A percentile compares a stretch with the other conserved stretches of the same genome.
Evolutionary conservation across 2,329 filamentous ascomycete species (phyloP).

Genomic region (Aureobasidium vineae): DNA sequence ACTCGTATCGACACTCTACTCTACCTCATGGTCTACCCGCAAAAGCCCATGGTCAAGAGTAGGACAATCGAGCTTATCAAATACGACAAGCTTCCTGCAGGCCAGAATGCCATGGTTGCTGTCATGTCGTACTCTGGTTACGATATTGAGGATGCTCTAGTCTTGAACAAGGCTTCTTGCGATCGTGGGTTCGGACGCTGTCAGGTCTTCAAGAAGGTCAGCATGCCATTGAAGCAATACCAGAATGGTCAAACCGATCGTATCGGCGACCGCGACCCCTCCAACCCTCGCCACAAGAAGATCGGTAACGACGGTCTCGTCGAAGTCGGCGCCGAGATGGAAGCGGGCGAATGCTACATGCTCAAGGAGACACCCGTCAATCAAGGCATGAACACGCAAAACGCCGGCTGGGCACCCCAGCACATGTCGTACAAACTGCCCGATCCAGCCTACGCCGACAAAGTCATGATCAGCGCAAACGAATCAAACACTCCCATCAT

Average conservation of each 20-base stretch:
- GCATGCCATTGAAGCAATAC: slow-evolving; percentile 82
- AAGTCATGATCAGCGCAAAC: slow-evolving; percentile 88
- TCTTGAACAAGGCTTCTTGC: slow-evolving; percentile 92
- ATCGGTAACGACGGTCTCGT: slow-evolving; percentile 87
- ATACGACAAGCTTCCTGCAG: slow-evolving; percentile 95
- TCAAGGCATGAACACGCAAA: slow-evolving; percentile 63
- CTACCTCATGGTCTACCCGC: slow-evolving; percentile 96
- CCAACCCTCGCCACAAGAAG: slow-evolving; percentile 59
- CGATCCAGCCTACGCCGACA: slow-evolving; percentile 88
- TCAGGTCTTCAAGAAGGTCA: slow-evolving; percentile 96
- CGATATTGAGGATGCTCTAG: slow-evolving; percentile 97
- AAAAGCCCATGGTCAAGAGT: slow-evolving; percentile 95
- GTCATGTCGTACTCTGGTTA: slow-evolving; percentile 99
- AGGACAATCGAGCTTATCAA: slow-evolving; percentile 95
- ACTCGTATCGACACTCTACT: slow-evolving; percentile 93
- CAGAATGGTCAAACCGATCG: slow-evolving; percentile 69
- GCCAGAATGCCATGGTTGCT: slow-evolving; percentile 94
- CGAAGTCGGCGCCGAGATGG: slow-evolving; percentile 76
- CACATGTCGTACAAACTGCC: slow-evolving; percentile 57
- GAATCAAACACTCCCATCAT: slow-evolving; percentile 83
- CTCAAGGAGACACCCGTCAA: slow-evolving; percentile 86
- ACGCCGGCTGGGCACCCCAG: slow-evolving; percentile 35
- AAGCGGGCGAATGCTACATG: slow-evolving; percentile 79
- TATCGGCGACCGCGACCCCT: slow-evolving; percentile 58
- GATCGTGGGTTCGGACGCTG: slow-evolving; percentile 95